phyloP scores from a whole-genome alignment of 257 asterid species.

The Solanum raphanifolium region DNA sequence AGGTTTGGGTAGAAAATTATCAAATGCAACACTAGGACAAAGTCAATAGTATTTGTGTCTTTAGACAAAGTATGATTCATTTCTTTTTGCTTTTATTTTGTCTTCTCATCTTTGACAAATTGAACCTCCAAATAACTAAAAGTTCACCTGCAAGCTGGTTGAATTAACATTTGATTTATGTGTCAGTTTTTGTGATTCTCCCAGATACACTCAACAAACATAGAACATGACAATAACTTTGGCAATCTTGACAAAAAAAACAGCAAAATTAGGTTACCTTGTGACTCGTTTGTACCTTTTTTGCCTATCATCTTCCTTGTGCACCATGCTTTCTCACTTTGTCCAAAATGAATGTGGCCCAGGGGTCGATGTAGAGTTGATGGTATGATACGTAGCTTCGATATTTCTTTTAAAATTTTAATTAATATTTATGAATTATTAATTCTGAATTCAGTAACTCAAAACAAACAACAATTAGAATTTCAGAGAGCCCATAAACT shows the following conservation, averaged over 20 bases:
- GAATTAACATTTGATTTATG: not conserved
- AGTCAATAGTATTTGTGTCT: not conserved
- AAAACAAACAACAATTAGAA: no score
- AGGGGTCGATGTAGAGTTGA: not conserved
- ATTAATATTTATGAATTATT: not conserved
- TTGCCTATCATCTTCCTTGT: not conserved
- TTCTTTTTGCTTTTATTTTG: not conserved
- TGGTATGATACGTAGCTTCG: not conserved
- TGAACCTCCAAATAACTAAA: not conserved
- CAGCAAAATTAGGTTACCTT: not conserved
- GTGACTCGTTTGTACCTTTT: not conserved
- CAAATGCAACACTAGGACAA: not conserved
- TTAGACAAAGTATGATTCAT: not conserved
- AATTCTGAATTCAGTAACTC: not conserved
- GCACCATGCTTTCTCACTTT: not conserved
- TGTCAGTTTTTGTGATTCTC: not conserved
- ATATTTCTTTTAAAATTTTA: not conserved
- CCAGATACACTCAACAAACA: not conserved
- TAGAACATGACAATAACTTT: not conserved
- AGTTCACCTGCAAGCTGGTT: not conserved
- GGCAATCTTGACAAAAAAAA: not conserved
- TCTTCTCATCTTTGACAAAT: not conserved
- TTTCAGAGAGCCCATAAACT: not conserved
- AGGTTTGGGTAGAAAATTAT: not conserved
- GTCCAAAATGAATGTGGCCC: not conserved